phyloP scores from a whole-genome alignment of 176 grass and related monocot genomes.

The Lolium multiflorum region DNA sequence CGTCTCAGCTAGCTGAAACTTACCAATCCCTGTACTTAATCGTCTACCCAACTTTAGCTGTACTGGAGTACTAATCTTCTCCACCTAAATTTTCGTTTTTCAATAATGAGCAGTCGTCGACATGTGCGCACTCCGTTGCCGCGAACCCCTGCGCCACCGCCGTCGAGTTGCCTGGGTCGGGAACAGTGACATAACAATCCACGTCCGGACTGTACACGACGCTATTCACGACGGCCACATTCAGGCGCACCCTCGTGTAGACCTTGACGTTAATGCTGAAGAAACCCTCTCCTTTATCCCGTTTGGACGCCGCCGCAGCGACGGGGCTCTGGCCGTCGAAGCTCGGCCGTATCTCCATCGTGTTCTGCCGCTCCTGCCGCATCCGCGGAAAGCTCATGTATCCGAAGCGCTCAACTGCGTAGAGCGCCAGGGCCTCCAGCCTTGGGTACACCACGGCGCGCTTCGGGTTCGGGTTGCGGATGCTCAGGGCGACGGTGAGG shows the following conservation, averaged over 20 bases:
- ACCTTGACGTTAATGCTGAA: conserved; percentile 56
- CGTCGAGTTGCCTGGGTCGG: conserved; percentile 44
- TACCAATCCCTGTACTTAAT: no score
- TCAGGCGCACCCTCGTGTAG: conserved; percentile 44
- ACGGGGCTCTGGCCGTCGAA: background rate
- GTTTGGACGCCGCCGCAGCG: background rate
- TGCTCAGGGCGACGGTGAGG: no score
- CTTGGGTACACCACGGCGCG: no score
- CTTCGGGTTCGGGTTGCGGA: no score
- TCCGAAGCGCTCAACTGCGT: no score
- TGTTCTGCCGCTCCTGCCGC: no score
- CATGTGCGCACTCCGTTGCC: no score
- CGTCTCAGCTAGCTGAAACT: no score
- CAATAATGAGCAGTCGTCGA: conserved; percentile 36
- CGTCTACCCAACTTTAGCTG: no score
- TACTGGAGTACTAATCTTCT: no score
- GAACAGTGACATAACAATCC: conserved; percentile 56
- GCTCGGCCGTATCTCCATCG: background rate
- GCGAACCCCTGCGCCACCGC: background rate
- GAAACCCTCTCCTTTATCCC: conserved; percentile 54
- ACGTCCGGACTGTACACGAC: conserved; percentile 48
- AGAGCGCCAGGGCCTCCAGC: no score
- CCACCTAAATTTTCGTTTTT: background rate
- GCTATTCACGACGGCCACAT: conserved; percentile 48
- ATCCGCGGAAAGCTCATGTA: no score